phyloP scores from a whole-genome alignment of 768 basidiomycete genomes.

The Lyophyllum decastes region DNA sequence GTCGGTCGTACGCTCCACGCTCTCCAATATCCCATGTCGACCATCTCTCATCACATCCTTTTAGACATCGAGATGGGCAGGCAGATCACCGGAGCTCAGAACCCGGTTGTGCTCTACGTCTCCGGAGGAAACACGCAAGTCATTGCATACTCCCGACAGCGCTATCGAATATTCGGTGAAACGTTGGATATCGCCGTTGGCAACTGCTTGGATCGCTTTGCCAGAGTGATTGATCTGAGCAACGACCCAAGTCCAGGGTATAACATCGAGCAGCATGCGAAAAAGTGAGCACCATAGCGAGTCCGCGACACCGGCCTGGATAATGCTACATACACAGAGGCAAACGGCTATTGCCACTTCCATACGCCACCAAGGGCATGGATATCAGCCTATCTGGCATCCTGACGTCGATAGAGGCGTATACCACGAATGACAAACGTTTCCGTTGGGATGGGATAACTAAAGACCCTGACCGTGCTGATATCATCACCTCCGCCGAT shows the following conservation, averaged over 20 bases:
- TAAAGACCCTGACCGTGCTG: slow-evolving; percentile 46
- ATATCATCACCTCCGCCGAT: slow-evolving; percentile 92
- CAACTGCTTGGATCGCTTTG: slow-evolving; percentile 97
- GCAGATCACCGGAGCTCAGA: slow-evolving; percentile 89
- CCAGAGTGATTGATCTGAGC: slow-evolving; percentile 88
- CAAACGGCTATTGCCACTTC: slow-evolving; percentile 76
- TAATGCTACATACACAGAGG: slow-evolving; percentile 54
- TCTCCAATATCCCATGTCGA: background rate
- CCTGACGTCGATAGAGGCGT: slow-evolving; percentile 83
- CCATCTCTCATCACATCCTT: background rate
- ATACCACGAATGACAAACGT: slow-evolving; percentile 85
- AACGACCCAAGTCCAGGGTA: slow-evolving; percentile 97
- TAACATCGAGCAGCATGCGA: slow-evolving; percentile 96
- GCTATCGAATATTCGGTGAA: slow-evolving; percentile 98
- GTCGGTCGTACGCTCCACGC: slow-evolving; percentile 78
- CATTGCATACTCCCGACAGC: slow-evolving; percentile 96
- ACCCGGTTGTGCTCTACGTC: slow-evolving; percentile 96
- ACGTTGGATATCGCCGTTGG: slow-evolving; percentile 99
- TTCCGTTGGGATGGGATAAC: slow-evolving; percentile 53
- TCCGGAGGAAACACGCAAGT: slow-evolving; percentile 99
- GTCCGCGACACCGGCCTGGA: background rate
- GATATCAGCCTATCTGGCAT: slow-evolving; percentile 96
- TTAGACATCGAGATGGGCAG: slow-evolving; percentile 99
- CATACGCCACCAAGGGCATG: slow-evolving; percentile 99
- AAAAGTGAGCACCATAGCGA: slow-evolving; percentile 57